Evolutionary conservation across 192 early-diverging fungal genomes (phyloP).

Genomic region (Geranomyces variabilis): DNA sequence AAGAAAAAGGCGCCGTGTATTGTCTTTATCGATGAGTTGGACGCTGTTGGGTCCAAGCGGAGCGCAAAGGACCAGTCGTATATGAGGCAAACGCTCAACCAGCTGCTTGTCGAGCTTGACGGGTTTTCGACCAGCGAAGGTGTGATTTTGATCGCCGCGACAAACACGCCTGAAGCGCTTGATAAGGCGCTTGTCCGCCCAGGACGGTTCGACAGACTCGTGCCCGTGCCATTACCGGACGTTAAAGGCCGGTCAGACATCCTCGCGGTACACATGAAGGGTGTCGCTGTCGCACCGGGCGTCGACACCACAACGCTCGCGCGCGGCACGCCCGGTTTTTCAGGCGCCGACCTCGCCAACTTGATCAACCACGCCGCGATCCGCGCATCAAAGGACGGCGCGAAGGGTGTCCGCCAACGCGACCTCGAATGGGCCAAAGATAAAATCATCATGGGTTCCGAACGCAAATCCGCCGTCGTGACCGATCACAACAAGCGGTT

Average conservation of each 20-base stretch:
- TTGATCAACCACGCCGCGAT: slow-evolving; percentile 98
- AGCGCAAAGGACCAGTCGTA: slow-evolving; percentile 92
- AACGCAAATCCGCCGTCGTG: slow-evolving; percentile 89
- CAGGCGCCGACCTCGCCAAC: slow-evolving; percentile 99
- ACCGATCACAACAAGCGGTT: slow-evolving; percentile 83
- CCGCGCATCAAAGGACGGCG: slow-evolving; percentile 81
- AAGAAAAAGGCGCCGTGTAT: slow-evolving; percentile 58
- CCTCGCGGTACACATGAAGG: slow-evolving; percentile 86
- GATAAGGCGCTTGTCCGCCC: slow-evolving; percentile 97
- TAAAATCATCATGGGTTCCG: slow-evolving; percentile 97
- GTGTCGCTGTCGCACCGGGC: slow-evolving; percentile 68
- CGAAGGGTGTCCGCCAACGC: slow-evolving; percentile 70
- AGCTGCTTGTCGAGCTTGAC: slow-evolving; percentile 97
- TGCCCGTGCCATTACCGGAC: slow-evolving; percentile 94
- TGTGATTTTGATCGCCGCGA: slow-evolving; percentile 98
- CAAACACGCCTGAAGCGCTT: slow-evolving; percentile 95
- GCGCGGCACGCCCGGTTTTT: slow-evolving; percentile 96
- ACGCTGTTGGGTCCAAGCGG: slow-evolving; percentile 95
- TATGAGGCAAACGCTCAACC: slow-evolving; percentile 98
- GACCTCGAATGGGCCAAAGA: slow-evolving; percentile 98
- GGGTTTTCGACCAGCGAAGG: slow-evolving; percentile 96
- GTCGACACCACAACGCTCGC: slow-evolving; percentile 87
- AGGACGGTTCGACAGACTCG: slow-evolving; percentile 94
- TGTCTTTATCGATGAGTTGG: slow-evolving; percentile 99
- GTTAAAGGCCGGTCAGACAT: slow-evolving; percentile 95